Evolutionary conservation across 2,329 filamentous ascomycete species (phyloP).

Genomic region (Alternaria sp.): DNA sequence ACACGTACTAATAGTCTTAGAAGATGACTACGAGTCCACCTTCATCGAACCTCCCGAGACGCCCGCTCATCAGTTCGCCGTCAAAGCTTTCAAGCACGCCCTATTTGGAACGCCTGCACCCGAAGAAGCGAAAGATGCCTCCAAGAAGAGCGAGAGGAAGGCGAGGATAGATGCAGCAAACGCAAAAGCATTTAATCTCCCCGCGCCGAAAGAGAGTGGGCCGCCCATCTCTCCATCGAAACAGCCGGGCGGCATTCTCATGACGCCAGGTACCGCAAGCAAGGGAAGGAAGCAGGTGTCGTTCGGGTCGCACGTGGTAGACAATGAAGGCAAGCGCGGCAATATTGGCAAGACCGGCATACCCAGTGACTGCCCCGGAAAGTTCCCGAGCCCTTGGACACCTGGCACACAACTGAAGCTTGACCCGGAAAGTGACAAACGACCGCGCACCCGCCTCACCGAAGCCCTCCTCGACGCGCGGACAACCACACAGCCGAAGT

Average conservation of each 20-base stretch:
- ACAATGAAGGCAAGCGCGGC: slow-evolving; percentile 61
- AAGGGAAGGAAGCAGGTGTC: slow-evolving; percentile 66
- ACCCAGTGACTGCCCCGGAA: slow-evolving; percentile 55
- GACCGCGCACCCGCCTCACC: slow-evolving; percentile 52
- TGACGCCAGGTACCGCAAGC: slow-evolving; percentile 65
- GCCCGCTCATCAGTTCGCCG: slow-evolving; percentile 69
- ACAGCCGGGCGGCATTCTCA: slow-evolving; percentile 64
- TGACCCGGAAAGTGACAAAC: slow-evolving; percentile 36
- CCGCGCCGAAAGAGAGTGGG: slow-evolving; percentile 28
- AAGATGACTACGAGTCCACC: slow-evolving; percentile 47
- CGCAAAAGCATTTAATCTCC: slow-evolving; percentile 23
- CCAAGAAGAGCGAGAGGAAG: slow-evolving; percentile 34
- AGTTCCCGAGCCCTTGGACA: slow-evolving; percentile 60
- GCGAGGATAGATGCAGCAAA: slow-evolving; percentile 34
- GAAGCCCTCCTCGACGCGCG: slow-evolving; percentile 54
- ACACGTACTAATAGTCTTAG: slow-evolving; percentile 25
- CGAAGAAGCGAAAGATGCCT: slow-evolving; percentile 46
- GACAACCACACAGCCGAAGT: slow-evolving; percentile 45
- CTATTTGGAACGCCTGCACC: slow-evolving; percentile 68
- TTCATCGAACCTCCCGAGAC: slow-evolving; percentile 66
- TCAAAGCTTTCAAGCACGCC: slow-evolving; percentile 70
- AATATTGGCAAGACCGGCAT: slow-evolving; percentile 54
- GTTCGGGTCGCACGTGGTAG: slow-evolving; percentile 63
- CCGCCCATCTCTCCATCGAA: slow-evolving; percentile 59
- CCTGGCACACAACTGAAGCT: slow-evolving; percentile 46